Evolutionary conservation across 1,284 basidiomycete genomes (phyloP).

Genomic region (Trichosporon sp.): DNA sequence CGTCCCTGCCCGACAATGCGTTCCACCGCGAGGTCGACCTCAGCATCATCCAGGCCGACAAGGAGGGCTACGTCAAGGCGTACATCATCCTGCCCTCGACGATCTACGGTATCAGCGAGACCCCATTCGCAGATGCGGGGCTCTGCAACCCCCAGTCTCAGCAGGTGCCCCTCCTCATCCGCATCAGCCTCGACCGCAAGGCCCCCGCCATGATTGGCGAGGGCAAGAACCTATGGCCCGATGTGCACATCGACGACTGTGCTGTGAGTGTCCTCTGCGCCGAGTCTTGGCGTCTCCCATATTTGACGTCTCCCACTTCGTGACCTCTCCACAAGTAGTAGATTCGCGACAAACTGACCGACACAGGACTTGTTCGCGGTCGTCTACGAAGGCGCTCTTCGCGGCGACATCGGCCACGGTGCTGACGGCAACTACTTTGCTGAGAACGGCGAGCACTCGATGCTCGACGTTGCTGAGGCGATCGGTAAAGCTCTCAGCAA

Average conservation of each 20-base stretch:
- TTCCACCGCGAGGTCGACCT: slow-evolving; percentile 39
- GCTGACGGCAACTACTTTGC: slow-evolving; percentile 44
- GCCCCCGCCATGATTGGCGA: slow-evolving; percentile 42
- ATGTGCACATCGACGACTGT: slow-evolving; percentile 21
- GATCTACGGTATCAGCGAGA: slow-evolving; percentile 44
- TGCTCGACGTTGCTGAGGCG: slow-evolving; percentile 28
- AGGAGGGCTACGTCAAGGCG: slow-evolving; percentile 32
- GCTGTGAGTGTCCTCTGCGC: slow-evolving; percentile 5
- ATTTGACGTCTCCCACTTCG: too few relatives aligned
- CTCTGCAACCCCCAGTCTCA: slow-evolving; percentile 37
- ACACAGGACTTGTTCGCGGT: slow-evolving; percentile 28
- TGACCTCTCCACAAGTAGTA: too few relatives aligned
- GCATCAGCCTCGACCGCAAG: slow-evolving; percentile 39
- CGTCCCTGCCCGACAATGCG: slow-evolving; percentile 25
- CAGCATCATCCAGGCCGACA: slow-evolving; percentile 41
- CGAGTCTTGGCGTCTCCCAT: background rate
- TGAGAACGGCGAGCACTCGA: slow-evolving; percentile 43
- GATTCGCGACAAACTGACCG: background rate
- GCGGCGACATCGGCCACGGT: slow-evolving; percentile 35
- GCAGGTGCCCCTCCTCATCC: slow-evolving; percentile 40
- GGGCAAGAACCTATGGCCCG: slow-evolving; percentile 31
- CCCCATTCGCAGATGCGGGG: slow-evolving; percentile 33
- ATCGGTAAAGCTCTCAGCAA: slow-evolving; percentile 34
- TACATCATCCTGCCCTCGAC: slow-evolving; percentile 48
- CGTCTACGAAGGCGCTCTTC: slow-evolving; percentile 27